Percentiles rank a stretch among this genome's conserved stretches.
phyloP scores from a whole-genome alignment of 345 rosid species.

The Heritiera fomes region DNA sequence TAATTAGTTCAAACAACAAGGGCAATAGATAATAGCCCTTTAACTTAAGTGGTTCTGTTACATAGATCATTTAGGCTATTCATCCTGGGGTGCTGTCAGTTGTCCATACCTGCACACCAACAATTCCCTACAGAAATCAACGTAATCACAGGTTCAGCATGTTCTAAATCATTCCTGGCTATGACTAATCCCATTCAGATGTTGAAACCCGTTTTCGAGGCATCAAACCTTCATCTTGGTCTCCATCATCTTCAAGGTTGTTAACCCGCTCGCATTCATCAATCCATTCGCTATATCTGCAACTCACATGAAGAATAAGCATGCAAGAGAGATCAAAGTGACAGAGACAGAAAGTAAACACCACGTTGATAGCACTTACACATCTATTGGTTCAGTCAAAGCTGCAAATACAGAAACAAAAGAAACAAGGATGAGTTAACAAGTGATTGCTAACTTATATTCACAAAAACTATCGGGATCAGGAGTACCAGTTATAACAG shows the following conservation, averaged over 20 bases:
- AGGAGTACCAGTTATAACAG: slow-evolving; percentile 72
- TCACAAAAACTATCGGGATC: not conserved
- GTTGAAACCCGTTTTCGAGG: slow-evolving; percentile 16
- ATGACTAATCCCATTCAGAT: slow-evolving; percentile 6
- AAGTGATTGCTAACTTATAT: not conserved
- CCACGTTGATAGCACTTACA: slow-evolving; percentile 51
- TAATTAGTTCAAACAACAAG: not conserved
- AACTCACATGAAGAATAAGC: not conserved
- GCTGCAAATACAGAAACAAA: slow-evolving; percentile 56
- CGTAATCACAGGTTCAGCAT: slow-evolving; percentile 1
- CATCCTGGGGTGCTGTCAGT: not conserved
- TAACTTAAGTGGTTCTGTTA: not conserved
- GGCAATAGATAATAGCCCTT: not conserved
- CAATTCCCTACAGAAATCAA: not conserved
- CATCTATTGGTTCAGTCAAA: slow-evolving; percentile 79
- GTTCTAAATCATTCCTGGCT: slow-evolving; percentile 1
- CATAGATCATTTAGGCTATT: not conserved
- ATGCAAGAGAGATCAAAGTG: not conserved
- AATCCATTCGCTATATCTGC: slow-evolving; percentile 96
- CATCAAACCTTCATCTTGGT: slow-evolving; percentile 17
- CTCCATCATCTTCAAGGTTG: slow-evolving; percentile 56
- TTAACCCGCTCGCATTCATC: slow-evolving; percentile 93
- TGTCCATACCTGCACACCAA: not conserved
- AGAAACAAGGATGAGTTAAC: not conserved
- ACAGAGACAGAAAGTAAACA: not conserved